Evolutionary conservation across 108 stramenopile species (phyloP), one percentile per base, ranked within the genome.

Genomic region (Hondaea fermentalgiana): DNA sequence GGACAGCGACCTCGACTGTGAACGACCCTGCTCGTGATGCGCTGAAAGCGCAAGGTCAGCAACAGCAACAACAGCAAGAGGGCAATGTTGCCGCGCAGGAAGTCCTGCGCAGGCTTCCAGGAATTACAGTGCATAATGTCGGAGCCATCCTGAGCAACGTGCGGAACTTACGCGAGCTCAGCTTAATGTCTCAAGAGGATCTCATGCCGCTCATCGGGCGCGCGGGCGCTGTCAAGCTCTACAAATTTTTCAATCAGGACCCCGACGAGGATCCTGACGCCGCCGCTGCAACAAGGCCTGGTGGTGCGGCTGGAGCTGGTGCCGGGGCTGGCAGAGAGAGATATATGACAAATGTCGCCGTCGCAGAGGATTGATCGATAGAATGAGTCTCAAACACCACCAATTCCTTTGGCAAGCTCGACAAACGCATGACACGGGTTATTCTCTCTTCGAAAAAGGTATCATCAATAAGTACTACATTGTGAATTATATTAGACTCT

Each of bases 71-170:
- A 47, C 35, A 14, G 55, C 45, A 59, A 59, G 51, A 29, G 49
- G 60, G 88, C 57, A 90, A 88, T 23, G 5, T n/a, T 5, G 57
- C 90, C 17, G 90, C 60, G 6, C 44, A 60, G 0, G 90, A 88
- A 14, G 45, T 90, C 14, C 44, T 90, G 28, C 71, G 69, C 21
- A 8, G 44, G 6, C 87, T 90, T 10, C 90, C 90, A 4, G 90
- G 90, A 19, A 87, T 90, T 25, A 44, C 42, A 5, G 88, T 10
- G 44, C 10, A 25, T 58, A 88, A 90, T 28, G 44, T 88, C 28
- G 49, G 60, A 23, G 47, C 45, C n/a, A 8, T 90, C 44, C 19
- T 90, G 44, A 43, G 64, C 69, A 21, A n/a, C n/a, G 90, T 90
- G 35, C 17, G 35, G 47, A 44, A 8, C 3, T 21, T 90, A 1